Evolutionary conservation across 1,284 basidiomycete species (phyloP), one percentile per base, ranked within the genome.

Genomic region (Xanthoconium separans): DNA sequence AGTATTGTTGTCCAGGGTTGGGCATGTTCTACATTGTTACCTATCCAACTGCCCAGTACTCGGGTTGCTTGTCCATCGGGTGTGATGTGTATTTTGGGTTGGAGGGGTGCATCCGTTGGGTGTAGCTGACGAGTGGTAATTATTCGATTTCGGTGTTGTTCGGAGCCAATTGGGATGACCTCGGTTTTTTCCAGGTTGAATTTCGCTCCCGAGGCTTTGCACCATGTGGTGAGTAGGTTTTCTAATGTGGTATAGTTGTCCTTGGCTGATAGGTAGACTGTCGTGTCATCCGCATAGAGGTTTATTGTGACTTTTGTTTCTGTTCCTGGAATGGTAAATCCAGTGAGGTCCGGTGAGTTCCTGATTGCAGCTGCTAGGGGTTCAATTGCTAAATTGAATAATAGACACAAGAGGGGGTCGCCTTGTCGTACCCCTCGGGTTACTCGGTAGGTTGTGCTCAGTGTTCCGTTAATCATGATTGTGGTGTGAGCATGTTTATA

Each of bases 111-210:
- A 6, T 47, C 40, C 0, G 41, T 11, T 0, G 47, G 44, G 11
- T 65, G 50, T 0, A 61, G 9, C 8, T 18, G 2, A 2, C 44
- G 2, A 6, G 55, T 24, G 9, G 0, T 49, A 9, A 31, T 9
- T 0, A 65, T 0, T 2, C 6, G 0, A 0, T 36, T 0, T 0
- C 46, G 1, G 41, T 61, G 57, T 2, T 0, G 0, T 10, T 30
- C 1, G 0, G 49, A 30, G 0, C 63, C 55, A 0, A 65, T 56
- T 0, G 58, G 62, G 2, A 65, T 51, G 0, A 65, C 48, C 30
- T 65, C 57, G 0, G 59, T 63, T 13, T 64, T 61, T 29, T 50
- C 31, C 0, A 61, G 16, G 31, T 58, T 59, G 8, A 65, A 65
- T 11, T 60, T 62, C 0, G 50, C 56, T 0, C 58, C 50, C 0